Evolutionary conservation across 495 filamentous ascomycete genomes (phyloP).

Genomic region (Podospora sp.): DNA sequence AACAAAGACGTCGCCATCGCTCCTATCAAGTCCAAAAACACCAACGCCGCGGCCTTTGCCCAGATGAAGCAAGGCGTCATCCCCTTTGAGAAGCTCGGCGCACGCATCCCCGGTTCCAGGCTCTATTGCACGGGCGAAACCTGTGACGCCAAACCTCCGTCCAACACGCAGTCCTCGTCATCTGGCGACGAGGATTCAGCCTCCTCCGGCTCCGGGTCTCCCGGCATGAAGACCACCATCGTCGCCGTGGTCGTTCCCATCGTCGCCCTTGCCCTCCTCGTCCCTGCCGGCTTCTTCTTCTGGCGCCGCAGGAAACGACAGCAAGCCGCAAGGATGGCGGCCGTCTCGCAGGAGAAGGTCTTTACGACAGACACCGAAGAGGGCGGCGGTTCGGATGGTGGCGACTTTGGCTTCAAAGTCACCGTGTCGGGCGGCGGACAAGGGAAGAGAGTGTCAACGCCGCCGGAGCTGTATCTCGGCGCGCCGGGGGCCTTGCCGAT

Average conservation of each 20-base stretch:
- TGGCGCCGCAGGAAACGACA: background rate
- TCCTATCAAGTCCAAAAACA: background rate
- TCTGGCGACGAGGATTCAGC: background rate
- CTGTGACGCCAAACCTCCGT: background rate
- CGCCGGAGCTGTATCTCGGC: background rate
- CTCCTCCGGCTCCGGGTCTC: background rate
- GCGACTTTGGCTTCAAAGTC: background rate
- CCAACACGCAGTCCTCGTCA: background rate
- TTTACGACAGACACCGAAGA: background rate
- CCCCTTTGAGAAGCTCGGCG: conserved; percentile 15
- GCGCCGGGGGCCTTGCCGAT: background rate
- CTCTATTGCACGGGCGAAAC: conserved; percentile 9
- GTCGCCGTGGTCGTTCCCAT: conserved; percentile 20
- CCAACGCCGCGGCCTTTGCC: background rate
- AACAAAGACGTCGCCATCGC: conserved; percentile 76
- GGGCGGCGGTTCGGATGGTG: background rate
- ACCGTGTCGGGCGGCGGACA: background rate
- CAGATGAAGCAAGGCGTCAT: conserved; percentile 3
- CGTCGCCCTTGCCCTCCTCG: conserved; percentile 12
- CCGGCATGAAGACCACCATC: conserved; percentile 14
- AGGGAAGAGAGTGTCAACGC: background rate
- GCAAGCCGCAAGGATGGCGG: background rate
- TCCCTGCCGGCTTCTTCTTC: background rate
- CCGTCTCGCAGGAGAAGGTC: background rate
- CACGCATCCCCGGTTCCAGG: conserved; percentile 17